Base-by-base conservation (phyloP, 345 rosid genomes). In the Aquilaria yunnanensis region DNA sequence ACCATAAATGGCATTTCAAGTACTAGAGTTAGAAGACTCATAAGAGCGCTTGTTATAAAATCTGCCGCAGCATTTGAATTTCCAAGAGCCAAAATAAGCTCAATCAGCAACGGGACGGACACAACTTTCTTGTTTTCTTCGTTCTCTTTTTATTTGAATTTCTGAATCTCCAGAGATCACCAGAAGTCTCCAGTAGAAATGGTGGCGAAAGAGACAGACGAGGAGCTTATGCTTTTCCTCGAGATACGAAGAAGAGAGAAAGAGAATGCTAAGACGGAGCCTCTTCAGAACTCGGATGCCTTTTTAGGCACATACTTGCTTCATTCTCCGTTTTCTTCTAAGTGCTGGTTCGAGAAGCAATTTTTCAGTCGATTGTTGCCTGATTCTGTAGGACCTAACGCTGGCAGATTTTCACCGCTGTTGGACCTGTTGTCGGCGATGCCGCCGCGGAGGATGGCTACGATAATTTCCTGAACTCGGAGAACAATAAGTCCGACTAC, bases 161-260 rank as follows among this genome's bases (percentile, higher is more conserved):
- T 37, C 43, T 3, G 4, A 8, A 8, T 4, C 43, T 37, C 43
- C 43, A 37, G 8, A 16, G 8, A 37, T 37, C 43, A 37, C 7
- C 43, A 37, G 43, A 37, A 37, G 8, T 37, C 2, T 37, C 43
- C 43, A 37, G 43, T 4, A 37, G 7, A 37, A 14, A 78, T 72
- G 65, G 75, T 66, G 63, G 67, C 75, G 80, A 77, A 76, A 59
- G 93, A 88, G 65, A 83, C 74, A 67, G 96, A 88, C 49, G 97
- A 88, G 43, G 91, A 88, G 60, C 89, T 88, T 7, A 76, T 89
- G 60, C 65, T 90, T 57, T 91, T 91, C 67, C 75, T 91, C 14
- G 93, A 91, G 77, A 84, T 88, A 89, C 77, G 84, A 64, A 80
- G 81, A 70, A 84, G 88, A 12, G 97, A 88, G 80, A 84, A 85